A percentile compares a stretch with the other conserved stretches of the same genome.
phyloP scores from a whole-genome alignment of 2,329 filamentous ascomycete species.

The Exophiala calicioides region DNA sequence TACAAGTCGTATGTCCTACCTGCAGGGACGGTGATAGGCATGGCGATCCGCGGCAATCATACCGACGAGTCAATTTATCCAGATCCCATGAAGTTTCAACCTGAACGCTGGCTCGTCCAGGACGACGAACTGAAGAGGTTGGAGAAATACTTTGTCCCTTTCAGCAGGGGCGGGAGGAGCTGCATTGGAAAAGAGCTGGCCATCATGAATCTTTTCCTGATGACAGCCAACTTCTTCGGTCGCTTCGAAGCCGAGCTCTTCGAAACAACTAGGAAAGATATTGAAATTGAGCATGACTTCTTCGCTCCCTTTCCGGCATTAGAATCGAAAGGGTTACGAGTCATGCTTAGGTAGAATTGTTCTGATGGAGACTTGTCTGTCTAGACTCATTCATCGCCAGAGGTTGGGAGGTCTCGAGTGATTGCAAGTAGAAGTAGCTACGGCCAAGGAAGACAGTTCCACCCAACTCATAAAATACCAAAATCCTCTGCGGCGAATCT shows the following conservation, averaged over 20 bases:
- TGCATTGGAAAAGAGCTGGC: conserved; percentile 36
- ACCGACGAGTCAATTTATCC: conserved; percentile 36
- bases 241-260: conserved; percentile 34
- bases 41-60: conserved; percentile 28
- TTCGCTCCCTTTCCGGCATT: conserved; percentile 33
- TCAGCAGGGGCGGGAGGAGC: conserved; percentile 31
- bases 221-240: conserved; percentile 32
- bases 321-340: conserved; percentile 32
- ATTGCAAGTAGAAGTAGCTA: no score
- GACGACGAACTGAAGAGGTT: conserved; percentile 29
- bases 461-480: no score
- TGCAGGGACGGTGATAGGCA: conserved; percentile 29
- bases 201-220: conserved; percentile 35
- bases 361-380: conserved; percentile 1
- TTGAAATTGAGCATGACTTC: conserved; percentile 35
- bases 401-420: no score
- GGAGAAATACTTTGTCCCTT: conserved; percentile 32
- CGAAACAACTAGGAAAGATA: conserved; percentile 34
- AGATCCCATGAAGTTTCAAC: conserved; percentile 43
- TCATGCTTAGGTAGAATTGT: conserved; percentile 19
- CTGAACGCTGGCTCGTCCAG: conserved; percentile 32
- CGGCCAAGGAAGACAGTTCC: no score
- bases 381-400: background rate
- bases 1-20: conserved; percentile 27
- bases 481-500: no score